phyloP scores from a whole-genome alignment of 192 early-diverging fungal genomes.

The Mortierella hygrophila region DNA sequence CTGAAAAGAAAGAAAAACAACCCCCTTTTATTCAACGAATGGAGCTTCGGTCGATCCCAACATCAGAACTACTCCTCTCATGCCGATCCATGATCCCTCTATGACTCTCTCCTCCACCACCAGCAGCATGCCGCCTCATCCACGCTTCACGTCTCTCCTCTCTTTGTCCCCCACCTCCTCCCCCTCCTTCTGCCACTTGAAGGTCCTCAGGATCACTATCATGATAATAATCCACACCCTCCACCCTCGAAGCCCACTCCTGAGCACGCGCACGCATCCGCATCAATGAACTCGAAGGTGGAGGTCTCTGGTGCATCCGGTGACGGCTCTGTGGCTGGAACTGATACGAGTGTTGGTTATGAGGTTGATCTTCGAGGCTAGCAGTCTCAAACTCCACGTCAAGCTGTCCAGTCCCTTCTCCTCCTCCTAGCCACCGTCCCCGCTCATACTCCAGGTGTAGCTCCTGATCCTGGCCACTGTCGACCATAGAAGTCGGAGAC shows the following conservation, averaged over 20 bases:
- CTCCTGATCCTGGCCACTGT: neutral
- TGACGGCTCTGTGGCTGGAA: neutral
- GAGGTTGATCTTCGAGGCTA: neutral
- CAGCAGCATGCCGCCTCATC: neutral
- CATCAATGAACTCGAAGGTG: constrained; percentile 5
- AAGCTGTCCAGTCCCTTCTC: neutral
- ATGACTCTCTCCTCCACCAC: neutral
- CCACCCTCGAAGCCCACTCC: constrained; percentile 25
- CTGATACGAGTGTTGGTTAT: neutral
- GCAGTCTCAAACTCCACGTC: neutral
- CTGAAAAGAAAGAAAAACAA: too few species aligned
- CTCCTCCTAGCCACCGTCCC: neutral
- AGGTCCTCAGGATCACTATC: constrained; percentile 16
- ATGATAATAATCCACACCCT: constrained; percentile 19
- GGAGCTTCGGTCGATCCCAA: neutral
- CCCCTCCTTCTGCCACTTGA: neutral
- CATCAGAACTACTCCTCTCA: constrained; percentile 3
- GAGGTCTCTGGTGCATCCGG: neutral
- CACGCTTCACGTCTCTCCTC: neutral
- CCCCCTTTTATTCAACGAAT: neutral
- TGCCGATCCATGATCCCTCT: neutral
- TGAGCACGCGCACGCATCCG: constrained; percentile 4
- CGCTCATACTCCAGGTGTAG: neutral
- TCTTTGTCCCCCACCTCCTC: neutral
- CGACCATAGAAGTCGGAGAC: neutral